Base-by-base conservation (phyloP, 75 land plant genomes). In the Cupressus sempervirens region DNA sequence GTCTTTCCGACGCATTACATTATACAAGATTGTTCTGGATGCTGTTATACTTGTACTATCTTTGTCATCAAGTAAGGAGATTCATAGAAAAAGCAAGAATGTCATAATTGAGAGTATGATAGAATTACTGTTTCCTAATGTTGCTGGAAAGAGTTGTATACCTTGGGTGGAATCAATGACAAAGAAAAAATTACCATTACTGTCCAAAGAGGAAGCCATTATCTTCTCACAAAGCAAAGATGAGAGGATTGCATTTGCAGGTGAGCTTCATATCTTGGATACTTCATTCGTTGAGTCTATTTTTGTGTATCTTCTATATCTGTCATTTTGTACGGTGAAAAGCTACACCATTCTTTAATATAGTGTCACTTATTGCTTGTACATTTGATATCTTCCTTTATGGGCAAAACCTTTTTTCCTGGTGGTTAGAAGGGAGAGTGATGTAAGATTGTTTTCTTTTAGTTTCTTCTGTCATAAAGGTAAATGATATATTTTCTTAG, bases 1-100 rank as follows among this genome's bases (percentile, higher is more conserved):
- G 54, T 53, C 35, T 46, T 62, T 86, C 18, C 62, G 7, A 48
- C 87, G 45, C 35, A 84, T 83, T 41, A 82, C 34, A 36, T 40
- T 88, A 41, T 88, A 86, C 84, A 86, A 83, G 72, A 77, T 88
- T 65, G 84, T 88, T 67, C 65, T 88, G 62, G 89, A 88, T 86
- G 89, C 84, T 58, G 16, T 70, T 65, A 20, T 88, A 62, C 77
- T 82, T 68, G 84, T 86, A 34, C 50, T 88, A 52, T 82, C 82
- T 74, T 41, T 74, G 62, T 72, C 72, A 9, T 83, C 82, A 41
- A 50, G 43, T 16, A 40, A 83, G 87, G 65, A 62, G 35, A 50
- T 10, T 32, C 9, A 73, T 56, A 56, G 79, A 32, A 77, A 62
- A 35, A 58, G 52, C 34, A 74, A 86, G 76, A 88, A 76, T 35